These are phyloP conservation scores for Noccaea bulbosa DNA, from an alignment of 345 rosid genomes.

Conservation along the genomic window DNA sequence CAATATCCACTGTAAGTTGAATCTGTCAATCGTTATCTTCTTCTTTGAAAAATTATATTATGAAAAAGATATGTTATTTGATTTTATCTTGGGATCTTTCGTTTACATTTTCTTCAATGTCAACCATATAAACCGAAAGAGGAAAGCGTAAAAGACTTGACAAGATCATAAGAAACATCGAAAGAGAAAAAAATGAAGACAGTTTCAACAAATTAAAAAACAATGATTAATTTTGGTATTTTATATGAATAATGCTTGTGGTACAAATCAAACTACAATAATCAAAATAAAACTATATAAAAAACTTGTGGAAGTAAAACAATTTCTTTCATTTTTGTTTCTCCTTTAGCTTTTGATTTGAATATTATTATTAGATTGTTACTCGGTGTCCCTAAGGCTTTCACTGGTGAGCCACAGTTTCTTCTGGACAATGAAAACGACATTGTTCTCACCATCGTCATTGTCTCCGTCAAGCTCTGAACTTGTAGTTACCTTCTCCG, in stretches of 20 bases:
- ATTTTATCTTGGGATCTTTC: background rate
- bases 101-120: conserved; percentile 33
- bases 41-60: background rate
- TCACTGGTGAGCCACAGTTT: conserved; percentile 86
- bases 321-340: conserved; percentile 23
- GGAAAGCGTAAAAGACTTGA: background rate
- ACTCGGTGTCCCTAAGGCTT: conserved; percentile 69
- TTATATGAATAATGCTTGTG: conserved; percentile 19
- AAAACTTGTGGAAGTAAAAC: conserved; percentile 32
- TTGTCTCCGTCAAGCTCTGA: conserved; percentile 59
- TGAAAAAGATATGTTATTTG: background rate
- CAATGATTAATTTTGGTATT: conserved; percentile 29
- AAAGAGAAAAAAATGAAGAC: background rate
- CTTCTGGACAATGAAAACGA: conserved; percentile 68
- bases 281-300: conserved; percentile 32
- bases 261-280: conserved; percentile 39
- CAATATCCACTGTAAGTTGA: background rate
- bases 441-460: conserved; percentile 46
- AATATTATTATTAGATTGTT: background rate
- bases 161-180: conserved; percentile 22
- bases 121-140: conserved; percentile 14
- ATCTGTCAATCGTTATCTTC: conserved; percentile 27
- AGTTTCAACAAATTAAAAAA: conserved; percentile 19
- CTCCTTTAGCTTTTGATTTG: conserved; percentile 7
- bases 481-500: conserved; percentile 37